Evolutionary conservation across 768 basidiomycete species (phyloP), one percentile per base, ranked within the genome.

Genomic region (Lyophyllum semitale): DNA sequence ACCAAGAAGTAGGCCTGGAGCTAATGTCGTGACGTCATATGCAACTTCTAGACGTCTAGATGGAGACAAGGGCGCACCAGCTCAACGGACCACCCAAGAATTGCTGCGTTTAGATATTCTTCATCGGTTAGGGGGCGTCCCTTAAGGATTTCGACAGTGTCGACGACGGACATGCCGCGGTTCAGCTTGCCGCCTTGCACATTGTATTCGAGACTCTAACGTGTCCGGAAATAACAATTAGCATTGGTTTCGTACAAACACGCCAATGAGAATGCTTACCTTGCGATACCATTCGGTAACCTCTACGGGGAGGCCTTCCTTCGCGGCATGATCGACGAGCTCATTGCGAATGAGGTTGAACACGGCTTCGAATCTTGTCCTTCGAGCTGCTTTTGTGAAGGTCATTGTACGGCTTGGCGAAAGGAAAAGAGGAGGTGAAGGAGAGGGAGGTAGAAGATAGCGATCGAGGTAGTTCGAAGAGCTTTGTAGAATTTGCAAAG

Each of bases 1-100:
- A 96, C 93, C 50, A 98, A 84, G 87, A 98, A 98, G 75, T 89
- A 96, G 0, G 94, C 94, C 87, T 98, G 96, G 6, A 99, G 84
- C 93, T 95, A 18, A 66, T 17, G 2, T 17, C 9, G 46, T 40
- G 11, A 47, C 9, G 35, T 51, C 33, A n/a, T 46, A 13, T 23
- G 47, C 17, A 44, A 33, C 47, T 48, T 6, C 29, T 40, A 38
- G 35, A n/a, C 11, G 25, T 29, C 23, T 25, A 11, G 15, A 6
- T 20, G 12, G 23, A 22, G 20, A 7, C 22, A 41, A 46, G 32
- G 20, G 23, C 92, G 58, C 59, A 95, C 95, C 58, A 97, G 78
- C 73, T 98, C 96, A 61, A 99, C 86, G 70, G 91, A 88, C 96
- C 96, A 98, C 5, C 95, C 96, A 20, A 98, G 79, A 29, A 95